These are phyloP conservation scores for Cytospora schulzeri DNA, from an alignment of 2,329 filamentous ascomycete species.

Conservation along the genomic window DNA sequence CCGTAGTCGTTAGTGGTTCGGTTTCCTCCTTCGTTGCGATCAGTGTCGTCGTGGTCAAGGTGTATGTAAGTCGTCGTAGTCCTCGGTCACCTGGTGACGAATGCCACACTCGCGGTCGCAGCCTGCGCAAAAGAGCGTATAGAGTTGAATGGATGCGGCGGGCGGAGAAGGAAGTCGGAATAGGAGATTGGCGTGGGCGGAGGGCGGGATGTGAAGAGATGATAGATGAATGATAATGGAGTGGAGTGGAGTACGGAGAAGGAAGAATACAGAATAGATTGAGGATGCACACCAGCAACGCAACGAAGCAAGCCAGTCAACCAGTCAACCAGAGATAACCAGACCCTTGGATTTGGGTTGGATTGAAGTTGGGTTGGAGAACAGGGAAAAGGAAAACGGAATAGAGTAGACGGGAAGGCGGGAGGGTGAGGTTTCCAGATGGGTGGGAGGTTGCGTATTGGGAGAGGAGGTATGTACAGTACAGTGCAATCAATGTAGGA, in stretches of 20 bases:
- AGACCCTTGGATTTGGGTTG: neutral
- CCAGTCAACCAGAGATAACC: neutral
- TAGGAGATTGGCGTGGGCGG: neutral
- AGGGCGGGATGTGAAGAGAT: conserved; percentile 13
- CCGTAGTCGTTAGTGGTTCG: neutral
- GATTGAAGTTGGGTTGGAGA: neutral
- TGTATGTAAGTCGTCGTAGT: neutral
- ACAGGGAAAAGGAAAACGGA: neutral
- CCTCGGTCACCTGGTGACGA: conserved; percentile 12
- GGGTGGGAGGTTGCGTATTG: conserved; percentile 10
- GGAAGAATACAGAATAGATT: neutral
- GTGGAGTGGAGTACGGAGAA: conserved; percentile 9
- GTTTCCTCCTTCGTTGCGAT: neutral
- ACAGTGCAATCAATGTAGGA: neutral
- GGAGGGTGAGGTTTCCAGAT: neutral
- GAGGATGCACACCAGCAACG: neutral
- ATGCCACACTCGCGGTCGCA: conserved; percentile 7
- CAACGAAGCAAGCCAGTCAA: neutral
- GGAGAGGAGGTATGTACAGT: neutral
- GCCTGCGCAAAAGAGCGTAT: conserved; percentile 27
- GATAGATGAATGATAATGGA: conserved; percentile 9
- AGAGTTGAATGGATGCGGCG: conserved; percentile 18
- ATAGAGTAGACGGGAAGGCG: neutral
- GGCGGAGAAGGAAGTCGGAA: conserved; percentile 2
- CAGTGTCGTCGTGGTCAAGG: conserved; percentile 2